phyloP scores from a whole-genome alignment of 169 alveolate species.

The Eimeria necatrix region DNA sequence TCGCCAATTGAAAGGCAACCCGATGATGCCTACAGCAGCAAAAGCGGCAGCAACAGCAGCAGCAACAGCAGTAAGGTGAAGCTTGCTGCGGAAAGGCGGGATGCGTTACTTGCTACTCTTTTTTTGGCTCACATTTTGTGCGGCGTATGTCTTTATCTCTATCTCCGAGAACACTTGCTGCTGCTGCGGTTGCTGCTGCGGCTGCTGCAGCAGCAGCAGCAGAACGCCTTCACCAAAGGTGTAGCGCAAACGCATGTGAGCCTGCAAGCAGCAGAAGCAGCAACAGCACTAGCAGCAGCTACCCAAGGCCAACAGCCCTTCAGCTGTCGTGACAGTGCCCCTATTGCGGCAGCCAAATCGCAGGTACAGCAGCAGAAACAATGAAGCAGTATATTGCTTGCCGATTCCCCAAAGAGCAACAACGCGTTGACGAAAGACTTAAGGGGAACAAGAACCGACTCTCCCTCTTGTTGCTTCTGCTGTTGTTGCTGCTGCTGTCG shows the following conservation, averaged over 20 bases:
- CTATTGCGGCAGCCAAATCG: background rate
- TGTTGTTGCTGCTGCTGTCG: background rate
- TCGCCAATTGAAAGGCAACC: background rate
- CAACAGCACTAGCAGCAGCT: background rate
- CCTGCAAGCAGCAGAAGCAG: constrained; percentile 13
- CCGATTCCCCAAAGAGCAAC: constrained; percentile 13
- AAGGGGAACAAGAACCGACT: background rate
- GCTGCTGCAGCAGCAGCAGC: constrained; percentile 40
- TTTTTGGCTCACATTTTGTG: background rate
- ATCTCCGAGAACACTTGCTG: constrained; percentile 14
- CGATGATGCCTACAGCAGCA: constrained; percentile 15
- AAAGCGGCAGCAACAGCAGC: constrained; percentile 4
- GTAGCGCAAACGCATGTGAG: constrained; percentile 17
- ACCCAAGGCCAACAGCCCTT: background rate
- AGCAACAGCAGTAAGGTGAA: background rate
- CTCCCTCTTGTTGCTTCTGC: constrained; percentile 28
- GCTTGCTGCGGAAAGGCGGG: background rate
- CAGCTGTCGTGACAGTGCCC: background rate
- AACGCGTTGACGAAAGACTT: constrained; percentile 29
- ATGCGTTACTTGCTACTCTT: background rate
- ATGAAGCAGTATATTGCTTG: background rate
- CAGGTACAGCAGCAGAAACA: background rate
- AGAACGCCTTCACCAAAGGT: constrained; percentile 3
- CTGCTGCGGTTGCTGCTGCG: constrained; percentile 9
- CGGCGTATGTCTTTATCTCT: background rate